Conservation (phyloP, 768 basidiomycete species). For the Scleroderma citrinum region DNA sequence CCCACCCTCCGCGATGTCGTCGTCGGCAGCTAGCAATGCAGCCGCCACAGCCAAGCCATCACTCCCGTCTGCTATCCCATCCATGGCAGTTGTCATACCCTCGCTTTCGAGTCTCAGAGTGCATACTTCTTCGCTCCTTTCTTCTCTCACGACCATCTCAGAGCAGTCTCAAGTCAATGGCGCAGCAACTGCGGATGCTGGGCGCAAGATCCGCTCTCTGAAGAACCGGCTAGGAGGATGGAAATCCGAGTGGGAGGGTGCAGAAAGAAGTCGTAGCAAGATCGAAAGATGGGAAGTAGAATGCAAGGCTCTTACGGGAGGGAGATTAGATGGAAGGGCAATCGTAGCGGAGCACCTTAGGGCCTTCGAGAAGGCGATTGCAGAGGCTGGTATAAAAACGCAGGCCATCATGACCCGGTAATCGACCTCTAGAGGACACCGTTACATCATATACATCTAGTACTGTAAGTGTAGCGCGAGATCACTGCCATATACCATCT, state of each 20-base stretch:
- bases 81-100: conserved; percentile 37
- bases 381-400: conserved; percentile 70
- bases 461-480: too few species aligned
- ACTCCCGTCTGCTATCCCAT: conserved; percentile 24
- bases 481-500: not conserved
- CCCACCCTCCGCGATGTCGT: conserved; percentile 46
- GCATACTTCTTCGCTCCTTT: conserved; percentile 67
- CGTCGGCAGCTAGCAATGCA: conserved; percentile 19
- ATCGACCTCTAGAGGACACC: conserved; percentile 12
- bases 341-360: conserved; percentile 73
- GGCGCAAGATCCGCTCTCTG: conserved; percentile 77
- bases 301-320: conserved; percentile 33
- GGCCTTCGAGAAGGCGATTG: conserved; percentile 68
- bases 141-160: conserved; percentile 70
- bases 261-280: conserved; percentile 67
- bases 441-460: too few species aligned
- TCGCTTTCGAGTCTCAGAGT: conserved; percentile 68
- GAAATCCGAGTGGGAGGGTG: conserved; percentile 79
- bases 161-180: conserved; percentile 88
- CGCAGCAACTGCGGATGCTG: conserved; percentile 79
- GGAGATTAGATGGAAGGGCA: conserved; percentile 51
- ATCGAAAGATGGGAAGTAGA: conserved; percentile 81
- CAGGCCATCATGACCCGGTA: conserved; percentile 77
- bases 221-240: conserved; percentile 80
- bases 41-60: conserved; percentile 13